Conservation (phyloP, 2,329 filamentous ascomycete genomes). For the Geosmithia putterillii region DNA sequence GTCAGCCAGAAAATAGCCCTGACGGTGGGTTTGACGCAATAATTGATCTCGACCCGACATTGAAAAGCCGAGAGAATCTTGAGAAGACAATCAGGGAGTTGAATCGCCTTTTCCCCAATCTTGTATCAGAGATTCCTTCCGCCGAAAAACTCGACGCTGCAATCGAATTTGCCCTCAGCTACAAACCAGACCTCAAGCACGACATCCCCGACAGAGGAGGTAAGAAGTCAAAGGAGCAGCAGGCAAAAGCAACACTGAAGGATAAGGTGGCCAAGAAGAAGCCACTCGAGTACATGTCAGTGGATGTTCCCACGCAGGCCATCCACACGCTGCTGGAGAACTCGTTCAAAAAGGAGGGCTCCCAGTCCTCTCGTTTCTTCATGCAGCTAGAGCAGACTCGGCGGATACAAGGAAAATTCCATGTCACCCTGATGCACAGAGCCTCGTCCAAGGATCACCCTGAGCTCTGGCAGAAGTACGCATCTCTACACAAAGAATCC, state of each 20-base stretch:
- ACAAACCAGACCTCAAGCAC: constrained; percentile 65
- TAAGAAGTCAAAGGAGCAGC: constrained; percentile 20
- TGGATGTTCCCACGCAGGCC: constrained; percentile 29
- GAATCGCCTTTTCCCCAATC: constrained; percentile 63
- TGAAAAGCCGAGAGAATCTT: constrained; percentile 72
- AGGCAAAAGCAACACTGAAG: constrained; percentile 11
- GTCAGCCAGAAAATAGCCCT: constrained; percentile 53
- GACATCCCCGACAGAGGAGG: constrained; percentile 51
- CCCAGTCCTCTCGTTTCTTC: constrained; percentile 48
- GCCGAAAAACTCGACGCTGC: constrained; percentile 67
- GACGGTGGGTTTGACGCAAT: constrained; percentile 74
- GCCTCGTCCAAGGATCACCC: constrained; percentile 46
- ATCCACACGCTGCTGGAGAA: constrained; percentile 49
- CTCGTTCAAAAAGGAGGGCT: constrained; percentile 46
- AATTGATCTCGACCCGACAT: constrained; percentile 71
- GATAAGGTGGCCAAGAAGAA: constrained; percentile 26
- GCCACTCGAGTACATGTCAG: constrained; percentile 43
- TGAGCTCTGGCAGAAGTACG: constrained; percentile 66
- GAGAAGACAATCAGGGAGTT: constrained; percentile 65
- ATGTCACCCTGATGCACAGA: constrained; percentile 87
- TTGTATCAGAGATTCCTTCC: constrained; percentile 60
- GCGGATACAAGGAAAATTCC: constrained; percentile 75
- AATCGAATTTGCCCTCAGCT: constrained; percentile 62
- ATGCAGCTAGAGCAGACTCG: constrained; percentile 58
- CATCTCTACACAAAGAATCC: constrained; percentile 38